Evolutionary conservation across 106 monocot genomes (phyloP), one percentile per base, ranked within the genome.

Genomic region (Cymbidium sinense): DNA sequence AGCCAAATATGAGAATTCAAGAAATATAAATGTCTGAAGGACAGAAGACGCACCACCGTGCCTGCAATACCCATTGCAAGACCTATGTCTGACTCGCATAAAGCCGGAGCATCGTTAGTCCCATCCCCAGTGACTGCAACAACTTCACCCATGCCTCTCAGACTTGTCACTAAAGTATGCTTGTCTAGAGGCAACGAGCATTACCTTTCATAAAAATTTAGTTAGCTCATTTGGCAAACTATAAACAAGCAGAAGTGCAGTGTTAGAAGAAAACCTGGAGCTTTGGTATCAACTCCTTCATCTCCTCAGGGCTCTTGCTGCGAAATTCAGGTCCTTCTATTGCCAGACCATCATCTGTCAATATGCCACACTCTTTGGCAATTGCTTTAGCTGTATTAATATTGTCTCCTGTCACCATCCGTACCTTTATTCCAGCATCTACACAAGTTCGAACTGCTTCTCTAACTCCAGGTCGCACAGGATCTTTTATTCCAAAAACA

Each of bases 321-420:
- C 96, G 91, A 34, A 98, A 98, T 27, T 90, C 91, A 37, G 86
- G 75, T 39, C 96, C 96, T 84, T 94, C 96, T 77, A 98, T 87
- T 0, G 96, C 90, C 34, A 94, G 34, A 50, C 96, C 96, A 79
- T 85, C 94, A 70, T 89, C 96, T 36, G 91, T 98, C 54, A 94
- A 79, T 77, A 98, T 98, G 36, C 94, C 96, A 78, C 96, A 98
- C 79, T 98, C 96, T 77, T 41, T 98, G 15, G 96, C 96, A 43
- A 98, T 98, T 43, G 96, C 96, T 84, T 93, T 93, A 78, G 96
- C 96, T 11, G 96, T 96, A 79, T 89, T 81, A 70, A 96, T 98
- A 64, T 94, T 98, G 81, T 98, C 96, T 75, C 96, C 96, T 33
- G 96, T 98, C 74, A 98, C 96, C 94, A 98, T 98, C 62, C 94